Conservation (phyloP, 106 monocot species). For the Gastrodia elata region DNA sequence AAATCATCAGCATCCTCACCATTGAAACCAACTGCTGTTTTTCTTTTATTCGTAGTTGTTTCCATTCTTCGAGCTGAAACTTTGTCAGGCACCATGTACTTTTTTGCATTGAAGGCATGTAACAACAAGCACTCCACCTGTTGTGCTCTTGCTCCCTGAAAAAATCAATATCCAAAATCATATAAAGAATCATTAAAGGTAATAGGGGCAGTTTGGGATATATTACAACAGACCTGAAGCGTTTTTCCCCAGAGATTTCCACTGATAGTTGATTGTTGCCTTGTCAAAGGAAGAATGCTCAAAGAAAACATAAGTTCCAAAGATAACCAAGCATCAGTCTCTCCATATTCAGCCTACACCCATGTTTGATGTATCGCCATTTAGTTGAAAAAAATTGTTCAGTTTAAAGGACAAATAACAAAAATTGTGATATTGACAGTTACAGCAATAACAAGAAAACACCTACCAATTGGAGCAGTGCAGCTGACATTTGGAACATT, state of each 20-base stretch:
- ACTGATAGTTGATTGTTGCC: constrained; percentile 88
- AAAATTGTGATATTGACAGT: neutral
- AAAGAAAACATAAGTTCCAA: constrained; percentile 92
- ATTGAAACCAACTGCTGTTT: constrained; percentile 25
- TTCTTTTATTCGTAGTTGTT: constrained; percentile 46
- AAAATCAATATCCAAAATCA: neutral
- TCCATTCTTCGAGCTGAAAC: constrained; percentile 38
- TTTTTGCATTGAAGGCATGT: constrained; percentile 87
- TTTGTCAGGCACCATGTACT: constrained; percentile 90
- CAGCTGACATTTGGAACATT: constrained; percentile 55
- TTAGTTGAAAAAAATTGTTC: neutral
- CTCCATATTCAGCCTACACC: constrained; percentile 71
- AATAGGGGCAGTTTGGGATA: neutral
- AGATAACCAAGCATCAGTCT: constrained; percentile 92
- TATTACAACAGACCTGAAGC: constrained; percentile 52
- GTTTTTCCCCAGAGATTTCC: constrained; percentile 98
- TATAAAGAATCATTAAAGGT: neutral
- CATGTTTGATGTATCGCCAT: constrained; percentile 5
- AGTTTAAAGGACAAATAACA: neutral
- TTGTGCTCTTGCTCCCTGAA: constrained; percentile 92
- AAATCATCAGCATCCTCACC: constrained; percentile 36
- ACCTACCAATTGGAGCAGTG: constrained; percentile 77
- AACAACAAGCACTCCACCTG: constrained; percentile 83
- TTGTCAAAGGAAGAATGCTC: constrained; percentile 83
- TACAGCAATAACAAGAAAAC: neutral